phyloP scores from a whole-genome alignment of 176 grass and related monocot species.

The Poa annua region DNA sequence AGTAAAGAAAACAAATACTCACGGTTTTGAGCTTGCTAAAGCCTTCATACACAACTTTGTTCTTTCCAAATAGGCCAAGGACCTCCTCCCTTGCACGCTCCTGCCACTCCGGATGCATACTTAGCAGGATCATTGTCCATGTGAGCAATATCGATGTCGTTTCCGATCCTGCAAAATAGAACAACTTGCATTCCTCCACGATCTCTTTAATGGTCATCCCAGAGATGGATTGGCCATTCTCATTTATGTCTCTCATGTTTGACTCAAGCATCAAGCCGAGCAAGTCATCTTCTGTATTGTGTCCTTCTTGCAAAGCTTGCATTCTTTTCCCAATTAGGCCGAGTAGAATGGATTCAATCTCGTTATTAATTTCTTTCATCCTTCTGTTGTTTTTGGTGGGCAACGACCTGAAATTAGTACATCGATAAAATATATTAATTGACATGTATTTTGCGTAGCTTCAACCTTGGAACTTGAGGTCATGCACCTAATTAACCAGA shows the following conservation, averaged over 20 bases:
- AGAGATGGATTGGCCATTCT: background rate
- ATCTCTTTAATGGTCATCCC: background rate
- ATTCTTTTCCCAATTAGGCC: background rate
- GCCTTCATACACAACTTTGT: background rate
- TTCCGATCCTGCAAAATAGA: background rate
- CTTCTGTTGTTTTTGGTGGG: background rate
- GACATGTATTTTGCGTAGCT: background rate
- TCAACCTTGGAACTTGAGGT: background rate
- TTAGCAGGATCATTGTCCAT: background rate
- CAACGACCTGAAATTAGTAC: background rate
- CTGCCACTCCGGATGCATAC: slow-evolving; percentile 1
- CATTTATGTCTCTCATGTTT: background rate
- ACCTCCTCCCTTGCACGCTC: background rate
- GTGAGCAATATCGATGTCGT: background rate
- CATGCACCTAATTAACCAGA: background rate
- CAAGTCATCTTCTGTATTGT: background rate
- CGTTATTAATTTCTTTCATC: background rate
- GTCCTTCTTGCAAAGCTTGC: background rate
- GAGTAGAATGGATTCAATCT: background rate
- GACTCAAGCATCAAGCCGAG: slow-evolving; percentile 1
- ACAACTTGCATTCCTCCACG: background rate
- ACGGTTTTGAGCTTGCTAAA: background rate
- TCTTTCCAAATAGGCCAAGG: background rate
- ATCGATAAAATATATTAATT: no score
- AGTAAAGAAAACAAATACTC: background rate